A percentile compares a stretch with the other conserved stretches of the same genome.
phyloP scores from a whole-genome alignment of 768 basidiomycete genomes.

The Daedalea quercina region DNA sequence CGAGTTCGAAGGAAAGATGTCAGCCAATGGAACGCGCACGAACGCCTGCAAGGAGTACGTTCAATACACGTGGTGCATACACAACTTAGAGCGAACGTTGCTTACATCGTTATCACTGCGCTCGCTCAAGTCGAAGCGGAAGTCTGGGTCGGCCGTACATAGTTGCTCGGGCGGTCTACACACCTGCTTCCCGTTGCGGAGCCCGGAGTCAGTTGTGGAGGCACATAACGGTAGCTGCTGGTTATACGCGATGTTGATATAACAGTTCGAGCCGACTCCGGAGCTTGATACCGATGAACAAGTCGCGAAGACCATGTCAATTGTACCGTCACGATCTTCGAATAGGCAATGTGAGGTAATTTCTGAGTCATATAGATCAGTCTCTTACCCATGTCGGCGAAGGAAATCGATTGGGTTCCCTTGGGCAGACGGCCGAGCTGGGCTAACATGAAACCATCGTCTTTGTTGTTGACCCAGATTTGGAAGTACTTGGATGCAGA shows the following conservation, averaged over 20 bases:
- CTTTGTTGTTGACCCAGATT: constrained; percentile 88
- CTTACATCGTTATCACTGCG: constrained; percentile 28
- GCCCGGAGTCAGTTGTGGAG: constrained; percentile 40
- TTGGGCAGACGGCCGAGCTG: constrained; percentile 63
- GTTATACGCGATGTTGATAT: constrained; percentile 91
- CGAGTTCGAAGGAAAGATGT: constrained; percentile 41
- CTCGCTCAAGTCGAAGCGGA: constrained; percentile 64
- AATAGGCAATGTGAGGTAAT: constrained; percentile 10
- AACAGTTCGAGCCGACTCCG: constrained; percentile 72
- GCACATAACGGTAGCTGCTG: constrained; percentile 80
- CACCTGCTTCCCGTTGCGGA: constrained; percentile 42
- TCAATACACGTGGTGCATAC: not conserved
- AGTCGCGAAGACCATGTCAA: constrained; percentile 89
- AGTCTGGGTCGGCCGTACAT: constrained; percentile 74
- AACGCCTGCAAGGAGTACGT: constrained; percentile 41
- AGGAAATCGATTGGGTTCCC: constrained; percentile 74
- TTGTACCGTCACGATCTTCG: constrained; percentile 89
- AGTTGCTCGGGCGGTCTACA: constrained; percentile 79
- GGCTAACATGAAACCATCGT: constrained; percentile 63
- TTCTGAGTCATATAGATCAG: too few relatives aligned
- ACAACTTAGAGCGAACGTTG: too few relatives aligned
- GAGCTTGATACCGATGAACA: constrained; percentile 68
- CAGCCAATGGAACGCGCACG: constrained; percentile 55
- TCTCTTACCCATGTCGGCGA: constrained; percentile 81
- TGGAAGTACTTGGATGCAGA: constrained; percentile 61